Conservation (phyloP, 345 rosid species). For the Jatropha curcas region DNA sequence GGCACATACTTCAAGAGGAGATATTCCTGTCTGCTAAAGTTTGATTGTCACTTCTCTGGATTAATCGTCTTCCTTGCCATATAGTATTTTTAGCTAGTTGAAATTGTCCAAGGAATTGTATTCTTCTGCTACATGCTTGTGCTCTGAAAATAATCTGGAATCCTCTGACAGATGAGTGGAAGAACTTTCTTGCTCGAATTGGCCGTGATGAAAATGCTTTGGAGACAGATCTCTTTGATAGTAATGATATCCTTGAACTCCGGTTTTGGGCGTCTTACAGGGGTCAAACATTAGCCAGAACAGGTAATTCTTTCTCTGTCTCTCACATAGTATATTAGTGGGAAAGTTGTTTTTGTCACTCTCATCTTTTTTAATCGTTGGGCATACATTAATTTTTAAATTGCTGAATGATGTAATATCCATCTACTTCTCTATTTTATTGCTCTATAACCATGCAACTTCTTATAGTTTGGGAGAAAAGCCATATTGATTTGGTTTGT, state of each 20-base stretch:
- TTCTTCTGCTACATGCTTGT: slow-evolving; percentile 11
- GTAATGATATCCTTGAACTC: slow-evolving; percentile 85
- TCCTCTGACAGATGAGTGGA: slow-evolving; percentile 86
- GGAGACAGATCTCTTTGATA: slow-evolving; percentile 71
- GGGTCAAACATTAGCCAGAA: slow-evolving; percentile 94
- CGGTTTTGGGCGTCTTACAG: slow-evolving; percentile 99
- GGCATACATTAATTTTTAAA: neutral
- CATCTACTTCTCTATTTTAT: neutral
- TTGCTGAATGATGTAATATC: neutral
- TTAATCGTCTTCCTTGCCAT: neutral
- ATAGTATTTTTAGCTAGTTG: neutral
- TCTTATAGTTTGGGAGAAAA: neutral
- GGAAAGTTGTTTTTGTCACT: neutral
- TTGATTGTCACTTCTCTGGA: neutral
- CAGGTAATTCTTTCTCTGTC: slow-evolving; percentile 47
- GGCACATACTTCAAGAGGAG: too few relatives aligned
- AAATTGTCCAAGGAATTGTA: neutral
- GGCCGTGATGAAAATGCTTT: slow-evolving; percentile 93
- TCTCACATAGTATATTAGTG: neutral
- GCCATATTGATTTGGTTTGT: neutral
- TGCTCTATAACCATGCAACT: neutral
- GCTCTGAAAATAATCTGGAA: slow-evolving; percentile 11
- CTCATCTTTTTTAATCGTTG: neutral
- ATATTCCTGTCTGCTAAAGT: neutral
- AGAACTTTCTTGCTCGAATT: slow-evolving; percentile 91